Conservation (phyloP, 345 rosid genomes). For the Raphanus sativus region DNA sequence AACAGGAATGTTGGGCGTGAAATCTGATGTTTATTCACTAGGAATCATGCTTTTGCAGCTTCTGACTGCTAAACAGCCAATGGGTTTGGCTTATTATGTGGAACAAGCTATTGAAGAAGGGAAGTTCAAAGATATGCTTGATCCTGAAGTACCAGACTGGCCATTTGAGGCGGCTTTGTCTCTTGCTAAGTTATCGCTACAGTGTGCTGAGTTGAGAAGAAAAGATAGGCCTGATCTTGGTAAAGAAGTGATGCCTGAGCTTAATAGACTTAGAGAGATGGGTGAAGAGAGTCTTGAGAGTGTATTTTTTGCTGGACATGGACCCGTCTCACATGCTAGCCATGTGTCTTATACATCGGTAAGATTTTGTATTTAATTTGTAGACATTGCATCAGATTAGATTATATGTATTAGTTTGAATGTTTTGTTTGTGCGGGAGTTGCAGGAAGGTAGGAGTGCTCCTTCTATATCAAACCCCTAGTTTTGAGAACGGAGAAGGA, state of each 20-base stretch:
- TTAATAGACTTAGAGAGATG: neutral
- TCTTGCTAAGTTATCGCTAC: neutral
- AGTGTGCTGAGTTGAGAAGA: neutral
- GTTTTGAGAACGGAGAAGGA: neutral
- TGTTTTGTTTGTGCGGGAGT: neutral
- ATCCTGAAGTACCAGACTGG: neutral
- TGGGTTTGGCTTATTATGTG: neutral
- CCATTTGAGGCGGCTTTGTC: neutral
- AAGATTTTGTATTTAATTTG: neutral
- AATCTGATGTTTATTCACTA: neutral
- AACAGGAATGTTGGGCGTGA: neutral
- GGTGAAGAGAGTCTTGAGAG: neutral
- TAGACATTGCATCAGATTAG: neutral
- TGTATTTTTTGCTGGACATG: neutral
- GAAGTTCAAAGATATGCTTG: neutral
- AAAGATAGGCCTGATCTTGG: conserved; percentile 1
- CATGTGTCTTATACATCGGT: neutral
- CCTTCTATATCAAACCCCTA: neutral
- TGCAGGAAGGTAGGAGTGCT: conserved; percentile 2
- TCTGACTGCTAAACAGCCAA: neutral
- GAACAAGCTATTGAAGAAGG: neutral
- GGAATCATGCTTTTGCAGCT: neutral
- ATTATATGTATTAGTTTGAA: neutral
- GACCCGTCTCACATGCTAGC: neutral
- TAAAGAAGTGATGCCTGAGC: conserved; percentile 3